Percentiles rank a stretch among this genome's conserved stretches.
Evolutionary conservation across 306 rosid genomes (phyloP).

Genomic region (Hylodesmum podocarpum): DNA sequence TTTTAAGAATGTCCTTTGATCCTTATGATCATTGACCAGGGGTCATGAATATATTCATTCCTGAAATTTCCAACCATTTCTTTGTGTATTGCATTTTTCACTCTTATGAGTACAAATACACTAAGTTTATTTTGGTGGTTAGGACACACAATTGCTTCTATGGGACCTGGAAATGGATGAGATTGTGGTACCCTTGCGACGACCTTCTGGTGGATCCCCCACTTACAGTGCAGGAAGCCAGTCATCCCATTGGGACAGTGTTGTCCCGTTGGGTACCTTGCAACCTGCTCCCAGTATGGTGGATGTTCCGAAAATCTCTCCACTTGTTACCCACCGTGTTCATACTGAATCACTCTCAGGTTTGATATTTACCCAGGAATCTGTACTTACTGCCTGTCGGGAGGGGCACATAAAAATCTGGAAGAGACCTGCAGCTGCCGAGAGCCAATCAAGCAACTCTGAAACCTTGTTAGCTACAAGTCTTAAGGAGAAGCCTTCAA

Average conservation of each 20-base stretch:
- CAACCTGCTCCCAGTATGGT: slow-evolving; percentile 93
- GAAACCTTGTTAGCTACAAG: slow-evolving; percentile 55
- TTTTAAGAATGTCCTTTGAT: neutral
- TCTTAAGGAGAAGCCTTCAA: slow-evolving; percentile 64
- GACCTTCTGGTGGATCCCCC: slow-evolving; percentile 93
- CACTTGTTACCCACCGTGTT: slow-evolving; percentile 80
- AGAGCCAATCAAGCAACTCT: slow-evolving; percentile 55
- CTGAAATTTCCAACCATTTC: neutral
- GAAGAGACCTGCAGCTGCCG: slow-evolving; percentile 72
- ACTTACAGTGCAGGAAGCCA: slow-evolving; percentile 88
- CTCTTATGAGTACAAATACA: neutral
- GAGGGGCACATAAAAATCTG: slow-evolving; percentile 92
- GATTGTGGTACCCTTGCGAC: slow-evolving; percentile 84
- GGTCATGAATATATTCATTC: neutral
- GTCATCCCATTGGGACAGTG: slow-evolving; percentile 92
- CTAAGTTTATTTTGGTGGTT: slow-evolving; percentile 26
- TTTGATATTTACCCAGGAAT: slow-evolving; percentile 75
- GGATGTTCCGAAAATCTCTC: slow-evolving; percentile 85
- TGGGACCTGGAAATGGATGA: slow-evolving; percentile 94
- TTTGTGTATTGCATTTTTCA: neutral
- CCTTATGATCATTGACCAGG: neutral
- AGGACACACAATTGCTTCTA: slow-evolving; percentile 94
- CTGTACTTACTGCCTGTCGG: slow-evolving; percentile 83
- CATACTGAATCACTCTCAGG: slow-evolving; percentile 94
- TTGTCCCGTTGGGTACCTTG: slow-evolving; percentile 67